Conservation (phyloP, 352 stramenopile species). For the Phytophthora brassicae region DNA sequence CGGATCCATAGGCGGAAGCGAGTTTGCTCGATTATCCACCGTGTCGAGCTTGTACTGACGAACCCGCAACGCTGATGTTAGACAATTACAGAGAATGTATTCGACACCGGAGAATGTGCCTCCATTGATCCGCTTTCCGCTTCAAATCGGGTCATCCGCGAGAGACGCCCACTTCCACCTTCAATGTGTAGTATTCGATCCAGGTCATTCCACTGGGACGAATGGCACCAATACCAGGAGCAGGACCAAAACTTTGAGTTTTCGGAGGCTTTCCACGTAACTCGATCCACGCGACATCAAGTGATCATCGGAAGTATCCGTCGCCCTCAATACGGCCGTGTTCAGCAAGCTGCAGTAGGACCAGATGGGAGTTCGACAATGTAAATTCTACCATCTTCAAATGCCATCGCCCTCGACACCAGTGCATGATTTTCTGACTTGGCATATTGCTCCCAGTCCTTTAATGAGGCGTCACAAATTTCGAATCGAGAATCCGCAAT, state of each 20-base stretch:
- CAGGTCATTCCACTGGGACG: not conserved
- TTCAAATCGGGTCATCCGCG: not conserved
- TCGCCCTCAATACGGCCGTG: too few species aligned
- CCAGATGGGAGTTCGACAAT: not conserved
- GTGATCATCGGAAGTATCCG: not conserved
- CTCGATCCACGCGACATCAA: not conserved
- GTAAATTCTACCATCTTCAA: not conserved
- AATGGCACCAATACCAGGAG: not conserved
- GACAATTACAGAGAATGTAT: conserved; percentile 1
- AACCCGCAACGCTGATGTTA: not conserved
- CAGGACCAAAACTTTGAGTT: conserved; percentile 3
- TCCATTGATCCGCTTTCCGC: not conserved
- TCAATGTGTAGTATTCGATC: not conserved
- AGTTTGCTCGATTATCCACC: not conserved
- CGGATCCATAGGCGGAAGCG: not conserved
- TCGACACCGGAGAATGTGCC: not conserved
- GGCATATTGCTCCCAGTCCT: conserved; percentile 9
- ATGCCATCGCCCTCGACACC: not conserved
- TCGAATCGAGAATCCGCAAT: too few species aligned
- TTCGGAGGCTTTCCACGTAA: not conserved
- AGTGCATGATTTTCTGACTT: not conserved
- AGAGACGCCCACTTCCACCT: not conserved
- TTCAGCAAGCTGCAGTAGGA: too few species aligned
- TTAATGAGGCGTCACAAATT: not conserved
- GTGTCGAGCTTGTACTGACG: conserved; percentile 5